Base-by-base conservation (phyloP, 2,329 filamentous ascomycete genomes). In the Trichoderma brevicompactum region DNA sequence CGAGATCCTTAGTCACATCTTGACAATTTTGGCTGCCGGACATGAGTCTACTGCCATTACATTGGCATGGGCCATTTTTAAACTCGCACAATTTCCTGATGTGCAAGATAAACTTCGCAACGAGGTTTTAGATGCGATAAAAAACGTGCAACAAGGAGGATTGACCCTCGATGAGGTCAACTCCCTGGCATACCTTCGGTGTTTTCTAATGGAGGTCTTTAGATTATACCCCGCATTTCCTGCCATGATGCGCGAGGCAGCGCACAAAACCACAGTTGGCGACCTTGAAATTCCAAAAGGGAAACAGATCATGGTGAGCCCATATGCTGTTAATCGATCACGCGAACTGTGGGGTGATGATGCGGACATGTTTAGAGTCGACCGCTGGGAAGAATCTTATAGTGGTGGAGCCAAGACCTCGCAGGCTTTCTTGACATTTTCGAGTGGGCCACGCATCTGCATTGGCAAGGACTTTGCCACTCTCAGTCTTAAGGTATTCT, bases 41-140 rank as follows among this genome's bases (percentile, higher is more conserved):
- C 43, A 61, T 50, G 58, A 61, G n/a, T 61, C 58, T 41, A 61
- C 46, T 28, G 58, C 58, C 17, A 50, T 61, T 15, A 61, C 58
- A 1, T 38, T 61, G 5, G 43, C 43, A 32, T 61, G 58, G 58
- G 43, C 58, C 5, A 48, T 61, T 8, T 49, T 61, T 9, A 61
- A 61, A 48, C 58, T 61, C 3, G 58, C 58, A 32, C 58, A 61
- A 12, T 17, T 50, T 13, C 44, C 58, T 1, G 19, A 7, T 28
- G 44, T 61, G 19, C 58, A 61, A 36, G 43, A 34, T 2, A 44
- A 41, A 13, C 44, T 61, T 12, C 58, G 58, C 32, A 17, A 10
- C 32, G 43, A 61, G 36, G 12, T 52, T 2, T 12, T n/a, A 15
- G 17, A 9, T 3, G 34, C 52, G 13, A 10, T 34, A 2, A 28